Evolutionary conservation across 768 basidiomycete species (phyloP).

Genomic region (Rickenella mellea): DNA sequence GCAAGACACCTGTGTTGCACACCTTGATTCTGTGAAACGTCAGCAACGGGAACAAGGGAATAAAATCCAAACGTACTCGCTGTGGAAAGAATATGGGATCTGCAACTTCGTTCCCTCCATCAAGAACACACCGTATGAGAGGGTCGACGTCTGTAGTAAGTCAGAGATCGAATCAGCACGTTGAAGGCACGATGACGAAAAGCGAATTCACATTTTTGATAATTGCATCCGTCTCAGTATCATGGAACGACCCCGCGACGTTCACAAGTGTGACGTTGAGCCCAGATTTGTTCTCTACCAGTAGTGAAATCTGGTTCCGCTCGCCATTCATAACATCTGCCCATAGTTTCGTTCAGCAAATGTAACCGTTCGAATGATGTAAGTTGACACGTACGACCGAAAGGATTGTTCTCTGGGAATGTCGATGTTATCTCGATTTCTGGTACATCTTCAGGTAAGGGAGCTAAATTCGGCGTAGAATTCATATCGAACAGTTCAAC

Average conservation of each 20-base stretch:
- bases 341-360: background rate
- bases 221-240: slow-evolving; percentile 51
- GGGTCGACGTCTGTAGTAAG: slow-evolving; percentile 41
- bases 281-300: slow-evolving; percentile 69
- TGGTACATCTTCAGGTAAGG: slow-evolving; percentile 35
- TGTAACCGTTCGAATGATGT: background rate
- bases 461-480: too few relatives aligned
- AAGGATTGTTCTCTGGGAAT: slow-evolving; percentile 66
- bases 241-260: slow-evolving; percentile 58
- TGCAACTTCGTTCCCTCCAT: slow-evolving; percentile 48
- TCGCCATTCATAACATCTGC: slow-evolving; percentile 82
- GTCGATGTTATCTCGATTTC: slow-evolving; percentile 44
- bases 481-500: too few relatives aligned
- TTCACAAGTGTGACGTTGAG: slow-evolving; percentile 59
- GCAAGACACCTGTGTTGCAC: slow-evolving; percentile 8
- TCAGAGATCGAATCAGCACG: slow-evolving; percentile 1
- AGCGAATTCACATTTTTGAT: slow-evolving; percentile 59
- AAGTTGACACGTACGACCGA: slow-evolving; percentile 51
- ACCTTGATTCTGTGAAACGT: slow-evolving; percentile 9
- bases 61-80: slow-evolving; percentile 71
- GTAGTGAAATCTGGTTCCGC: slow-evolving; percentile 55
- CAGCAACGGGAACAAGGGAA: slow-evolving; percentile 1
- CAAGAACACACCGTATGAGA: slow-evolving; percentile 43
- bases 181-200: background rate
- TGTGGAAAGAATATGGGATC: slow-evolving; percentile 67